Percentiles rank a stretch among this genome's conserved stretches.
Evolutionary conservation across 75 land plant species (phyloP).

Genomic region (Chamaecyparis obtusa): DNA sequence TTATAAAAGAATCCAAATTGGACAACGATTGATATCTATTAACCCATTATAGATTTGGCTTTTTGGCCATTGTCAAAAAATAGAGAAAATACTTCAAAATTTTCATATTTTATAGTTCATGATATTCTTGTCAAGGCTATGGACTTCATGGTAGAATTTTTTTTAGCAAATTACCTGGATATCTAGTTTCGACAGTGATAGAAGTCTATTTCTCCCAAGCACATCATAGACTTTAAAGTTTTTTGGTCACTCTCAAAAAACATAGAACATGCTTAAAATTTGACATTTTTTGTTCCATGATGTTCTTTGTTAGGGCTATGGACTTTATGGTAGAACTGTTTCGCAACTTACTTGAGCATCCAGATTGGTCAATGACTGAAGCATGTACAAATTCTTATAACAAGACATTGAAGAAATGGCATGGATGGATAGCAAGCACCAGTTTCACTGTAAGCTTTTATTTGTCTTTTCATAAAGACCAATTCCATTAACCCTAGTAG

Average conservation of each 20-base stretch:
- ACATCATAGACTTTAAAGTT: neutral
- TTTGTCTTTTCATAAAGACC: neutral
- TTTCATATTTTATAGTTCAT: neutral
- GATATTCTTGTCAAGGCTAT: conserved; percentile 57
- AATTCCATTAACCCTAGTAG: neutral
- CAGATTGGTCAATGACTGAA: conserved; percentile 90
- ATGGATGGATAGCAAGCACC: conserved; percentile 97
- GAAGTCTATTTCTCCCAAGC: conserved; percentile 24
- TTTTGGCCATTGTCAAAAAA: neutral
- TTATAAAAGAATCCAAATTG: conserved; percentile 72
- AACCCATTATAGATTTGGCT: neutral
- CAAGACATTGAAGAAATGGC: conserved; percentile 85
- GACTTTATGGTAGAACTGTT: conserved; percentile 90
- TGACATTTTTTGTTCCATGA: neutral
- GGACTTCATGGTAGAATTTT: conserved; percentile 84
- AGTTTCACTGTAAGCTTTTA: conserved; percentile 69
- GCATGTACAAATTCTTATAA: conserved; percentile 76
- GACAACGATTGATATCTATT: conserved; percentile 66
- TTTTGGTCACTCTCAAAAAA: neutral
- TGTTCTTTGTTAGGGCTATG: conserved; percentile 67
- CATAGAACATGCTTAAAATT: neutral
- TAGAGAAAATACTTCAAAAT: neutral
- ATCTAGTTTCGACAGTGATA: conserved; percentile 86
- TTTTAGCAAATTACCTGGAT: conserved; percentile 69
- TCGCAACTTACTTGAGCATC: conserved; percentile 69